Evolutionary conservation across 331 rosid genomes (phyloP), one percentile per base, ranked within the genome.

Genomic region (Phaseolus coccineus): DNA sequence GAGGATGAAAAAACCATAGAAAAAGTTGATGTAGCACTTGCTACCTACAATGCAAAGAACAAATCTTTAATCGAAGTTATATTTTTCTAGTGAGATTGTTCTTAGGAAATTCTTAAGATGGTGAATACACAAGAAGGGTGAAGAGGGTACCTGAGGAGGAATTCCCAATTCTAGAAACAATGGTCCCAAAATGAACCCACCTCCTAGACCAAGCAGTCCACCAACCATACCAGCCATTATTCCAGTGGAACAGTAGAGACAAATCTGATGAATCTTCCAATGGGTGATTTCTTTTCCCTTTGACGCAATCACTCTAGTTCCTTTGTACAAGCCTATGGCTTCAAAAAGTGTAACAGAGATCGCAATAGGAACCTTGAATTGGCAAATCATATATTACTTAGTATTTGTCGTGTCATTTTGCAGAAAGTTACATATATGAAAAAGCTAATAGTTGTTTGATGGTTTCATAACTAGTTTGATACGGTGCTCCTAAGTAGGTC

Each of bases 21-120:
- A 76, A 92, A 92, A 39, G 97, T 92, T 77, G 97, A 90, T 33
- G 97, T 92, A 28, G 97, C 97, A 84, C 97, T 92, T 71, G 95
- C 95, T 4, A 92, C 95, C 97, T 92, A 87, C 72, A 64, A 63
- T 42, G 1, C 30, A 44, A 40, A 59, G 22, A 0, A 48, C 13
- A 70, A 50, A 57, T 4, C 28, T 37, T 10, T 69, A 3, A 53
- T 73, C 4, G 39, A 65, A 12, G 22, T 15, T 25, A 28, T 51
- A 37, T 77, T 14, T 81, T 24, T 64, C 6, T 14, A 2, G 56
- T 51, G 10, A 40, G 3, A 31, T 24, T 67, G 24, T 85, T 63
- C 39, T 55, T 69, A 30, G 39, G n/a, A 72, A 64, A 46, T 64
- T 64, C 25, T 47, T 8, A 12, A 8, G 73, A 37, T 47, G 58